Evolutionary conservation across 2,329 filamentous ascomycete genomes (phyloP).

Genomic region (Aspergillus neoniger): DNA sequence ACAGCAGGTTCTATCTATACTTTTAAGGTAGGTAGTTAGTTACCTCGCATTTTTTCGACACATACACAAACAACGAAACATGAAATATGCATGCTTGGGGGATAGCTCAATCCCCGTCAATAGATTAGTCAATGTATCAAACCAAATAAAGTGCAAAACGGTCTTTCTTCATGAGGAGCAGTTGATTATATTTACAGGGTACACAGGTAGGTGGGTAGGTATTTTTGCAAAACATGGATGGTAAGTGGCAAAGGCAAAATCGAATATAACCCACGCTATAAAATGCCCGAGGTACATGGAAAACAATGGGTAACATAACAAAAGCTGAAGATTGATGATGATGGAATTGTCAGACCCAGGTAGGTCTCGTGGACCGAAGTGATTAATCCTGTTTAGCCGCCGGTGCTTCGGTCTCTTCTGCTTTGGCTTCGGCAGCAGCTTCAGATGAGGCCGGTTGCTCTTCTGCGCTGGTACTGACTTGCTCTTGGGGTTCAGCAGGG

Average conservation of each 20-base stretch:
- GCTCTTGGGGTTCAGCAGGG: slow-evolving; percentile 1
- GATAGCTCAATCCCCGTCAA: too few relatives aligned
- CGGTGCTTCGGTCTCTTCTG: not conserved
- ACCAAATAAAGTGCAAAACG: too few relatives aligned
- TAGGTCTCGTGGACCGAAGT: not conserved
- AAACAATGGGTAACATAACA: not conserved
- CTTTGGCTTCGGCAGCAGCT: not conserved
- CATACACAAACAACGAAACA: too few relatives aligned
- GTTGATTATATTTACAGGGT: too few relatives aligned
- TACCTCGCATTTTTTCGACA: too few relatives aligned
- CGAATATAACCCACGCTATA: slow-evolving; percentile 16
- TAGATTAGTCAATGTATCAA: too few relatives aligned
- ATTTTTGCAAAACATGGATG: not conserved
- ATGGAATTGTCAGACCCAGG: not conserved
- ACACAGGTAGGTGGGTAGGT: not conserved
- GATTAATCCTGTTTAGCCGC: not conserved
- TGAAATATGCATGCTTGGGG: too few relatives aligned
- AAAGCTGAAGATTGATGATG: too few relatives aligned
- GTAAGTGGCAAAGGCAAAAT: not conserved
- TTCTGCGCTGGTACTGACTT: not conserved
- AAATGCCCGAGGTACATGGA: slow-evolving; percentile 17
- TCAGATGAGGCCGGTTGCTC: not conserved
- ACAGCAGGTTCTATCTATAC: too few relatives aligned
- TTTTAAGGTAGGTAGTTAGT: too few relatives aligned
- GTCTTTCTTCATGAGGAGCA: too few relatives aligned